Conservation (phyloP, 2,329 filamentous ascomycete species). For the Westerdykella aurantiaca region DNA sequence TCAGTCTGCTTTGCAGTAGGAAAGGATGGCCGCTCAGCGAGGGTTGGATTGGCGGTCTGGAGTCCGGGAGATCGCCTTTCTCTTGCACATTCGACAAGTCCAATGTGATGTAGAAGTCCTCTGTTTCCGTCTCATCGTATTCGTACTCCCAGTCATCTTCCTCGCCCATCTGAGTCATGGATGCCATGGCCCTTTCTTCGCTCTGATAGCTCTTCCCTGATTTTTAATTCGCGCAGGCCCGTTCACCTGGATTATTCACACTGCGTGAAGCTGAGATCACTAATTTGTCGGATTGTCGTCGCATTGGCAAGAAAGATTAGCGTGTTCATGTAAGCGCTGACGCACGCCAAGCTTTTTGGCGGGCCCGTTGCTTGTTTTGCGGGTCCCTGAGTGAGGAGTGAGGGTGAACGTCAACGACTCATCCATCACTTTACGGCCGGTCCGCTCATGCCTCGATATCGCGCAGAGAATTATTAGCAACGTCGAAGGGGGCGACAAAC, state of each 20-base stretch:
- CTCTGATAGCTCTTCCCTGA: constrained; percentile 11
- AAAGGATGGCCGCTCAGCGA: constrained; percentile 18
- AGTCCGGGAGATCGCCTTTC: neutral
- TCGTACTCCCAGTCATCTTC: constrained; percentile 58
- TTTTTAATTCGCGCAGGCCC: no score
- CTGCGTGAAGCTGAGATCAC: constrained; percentile 3
- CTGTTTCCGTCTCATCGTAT: constrained; percentile 49
- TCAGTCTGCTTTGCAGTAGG: constrained; percentile 24
- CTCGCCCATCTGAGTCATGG: constrained; percentile 4
- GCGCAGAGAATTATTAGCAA: no score
- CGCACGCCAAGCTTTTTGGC: no score
- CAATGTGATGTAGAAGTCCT: constrained; percentile 56
- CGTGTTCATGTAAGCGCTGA: no score
- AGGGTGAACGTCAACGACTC: no score
- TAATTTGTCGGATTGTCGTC: constrained; percentile 7
- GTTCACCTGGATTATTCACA: constrained; percentile 6
- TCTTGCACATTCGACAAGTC: constrained; percentile 47
- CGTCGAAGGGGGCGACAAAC: no score
- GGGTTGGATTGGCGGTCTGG: constrained; percentile 5
- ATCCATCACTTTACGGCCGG: no score
- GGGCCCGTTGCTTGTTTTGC: neutral
- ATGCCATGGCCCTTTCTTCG: constrained; percentile 6
- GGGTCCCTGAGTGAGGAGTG: no score
- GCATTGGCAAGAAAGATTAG: no score
- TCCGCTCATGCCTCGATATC: no score